Conservation (phyloP, 2,329 filamentous ascomycete genomes). For the Pseudodiploospora longispora region DNA sequence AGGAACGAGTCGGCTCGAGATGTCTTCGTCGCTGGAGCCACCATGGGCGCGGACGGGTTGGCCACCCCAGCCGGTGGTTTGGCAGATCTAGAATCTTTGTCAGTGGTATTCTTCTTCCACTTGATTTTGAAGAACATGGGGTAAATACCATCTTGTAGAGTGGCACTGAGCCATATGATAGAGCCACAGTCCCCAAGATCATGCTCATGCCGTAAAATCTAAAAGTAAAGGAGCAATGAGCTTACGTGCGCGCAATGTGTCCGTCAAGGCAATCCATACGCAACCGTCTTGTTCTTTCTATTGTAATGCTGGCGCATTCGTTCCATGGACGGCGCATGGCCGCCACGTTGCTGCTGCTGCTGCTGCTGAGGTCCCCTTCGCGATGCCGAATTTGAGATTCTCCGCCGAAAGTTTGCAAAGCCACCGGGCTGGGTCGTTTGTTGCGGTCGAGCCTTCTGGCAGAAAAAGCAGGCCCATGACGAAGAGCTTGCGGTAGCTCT, state of each 20-base stretch:
- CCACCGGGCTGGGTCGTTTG: constrained; percentile 10
- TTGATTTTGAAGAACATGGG: neutral
- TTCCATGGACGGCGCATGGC: constrained; percentile 43
- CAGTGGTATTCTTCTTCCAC: constrained; percentile 3
- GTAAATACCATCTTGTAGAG: constrained; percentile 74
- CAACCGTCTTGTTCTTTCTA: constrained; percentile 57
- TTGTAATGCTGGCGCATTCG: constrained; percentile 56
- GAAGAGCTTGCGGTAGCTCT: constrained; percentile 14
- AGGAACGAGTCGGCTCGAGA: constrained; percentile 69
- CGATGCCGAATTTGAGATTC: constrained; percentile 21
- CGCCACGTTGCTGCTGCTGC: constrained; percentile 19
- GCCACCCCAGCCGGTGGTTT: constrained; percentile 84
- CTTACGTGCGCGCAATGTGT: constrained; percentile 5
- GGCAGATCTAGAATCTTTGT: constrained; percentile 53
- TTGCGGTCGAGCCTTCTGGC: constrained; percentile 24
- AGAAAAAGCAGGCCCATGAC: constrained; percentile 30
- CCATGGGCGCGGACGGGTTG: constrained; percentile 79
- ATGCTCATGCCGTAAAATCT: constrained; percentile 70
- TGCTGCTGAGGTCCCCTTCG: constrained; percentile 13
- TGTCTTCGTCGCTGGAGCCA: constrained; percentile 47
- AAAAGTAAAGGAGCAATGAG: constrained; percentile 23
- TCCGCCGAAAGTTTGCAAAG: constrained; percentile 19
- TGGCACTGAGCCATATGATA: constrained; percentile 77
- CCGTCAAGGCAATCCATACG: constrained; percentile 18
- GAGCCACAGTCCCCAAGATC: constrained; percentile 69